These are phyloP conservation scores for Barnettozyma californica DNA, from an alignment of 805 yeast species.

Conservation along the genomic window DNA sequence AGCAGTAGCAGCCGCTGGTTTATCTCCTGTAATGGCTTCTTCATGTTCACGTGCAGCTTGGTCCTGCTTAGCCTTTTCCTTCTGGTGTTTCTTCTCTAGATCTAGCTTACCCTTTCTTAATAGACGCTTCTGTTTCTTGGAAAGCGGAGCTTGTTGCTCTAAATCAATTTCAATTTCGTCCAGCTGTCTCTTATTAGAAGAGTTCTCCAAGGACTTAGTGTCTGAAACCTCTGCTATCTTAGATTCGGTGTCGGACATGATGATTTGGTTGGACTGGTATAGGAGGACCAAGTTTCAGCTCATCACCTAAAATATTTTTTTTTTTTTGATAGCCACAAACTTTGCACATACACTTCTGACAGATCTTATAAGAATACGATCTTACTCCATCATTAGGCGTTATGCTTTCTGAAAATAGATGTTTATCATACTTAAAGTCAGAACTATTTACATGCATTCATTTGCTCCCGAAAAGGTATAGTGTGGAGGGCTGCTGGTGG, in stretches of 20 bases:
- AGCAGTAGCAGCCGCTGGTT: constrained; percentile 26
- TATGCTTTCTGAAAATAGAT: no score
- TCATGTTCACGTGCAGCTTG: constrained; percentile 4
- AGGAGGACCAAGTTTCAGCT: background rate
- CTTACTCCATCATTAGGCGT: no score
- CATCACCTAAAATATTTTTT: background rate
- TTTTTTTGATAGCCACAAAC: background rate
- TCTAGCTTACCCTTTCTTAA: constrained; percentile 72
- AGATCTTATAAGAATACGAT: background rate
- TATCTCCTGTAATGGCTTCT: constrained; percentile 26
- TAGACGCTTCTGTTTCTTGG: constrained; percentile 85
- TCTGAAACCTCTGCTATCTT: background rate
- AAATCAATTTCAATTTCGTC: constrained; percentile 61
- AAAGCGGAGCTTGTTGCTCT: constrained; percentile 69
- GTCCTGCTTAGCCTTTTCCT: constrained; percentile 30
- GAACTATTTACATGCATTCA: no score
- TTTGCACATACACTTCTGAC: background rate
- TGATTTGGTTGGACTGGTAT: constrained; percentile 3
- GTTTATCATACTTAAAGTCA: no score
- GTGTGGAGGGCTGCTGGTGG: no score
- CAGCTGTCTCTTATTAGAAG: constrained; percentile 18
- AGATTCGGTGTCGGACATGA: background rate
- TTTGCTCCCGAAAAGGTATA: no score
- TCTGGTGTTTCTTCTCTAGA: constrained; percentile 45
- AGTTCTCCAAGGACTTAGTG: background rate